These are phyloP conservation scores for Sporobolomyces roseus DNA, from an alignment of 768 basidiomycete species.

Conservation along the genomic window DNA sequence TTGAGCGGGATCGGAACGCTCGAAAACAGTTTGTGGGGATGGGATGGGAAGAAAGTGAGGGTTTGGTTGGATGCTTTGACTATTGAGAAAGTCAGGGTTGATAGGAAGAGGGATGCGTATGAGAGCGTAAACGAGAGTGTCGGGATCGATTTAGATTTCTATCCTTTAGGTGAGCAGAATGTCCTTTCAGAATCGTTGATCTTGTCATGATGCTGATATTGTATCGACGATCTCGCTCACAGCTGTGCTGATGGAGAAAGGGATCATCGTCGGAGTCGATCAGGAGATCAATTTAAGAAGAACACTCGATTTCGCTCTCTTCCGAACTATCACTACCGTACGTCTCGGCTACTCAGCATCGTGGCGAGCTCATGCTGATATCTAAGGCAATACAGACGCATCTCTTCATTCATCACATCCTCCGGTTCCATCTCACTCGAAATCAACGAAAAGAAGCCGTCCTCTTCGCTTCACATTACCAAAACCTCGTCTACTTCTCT, in stretches of 20 bases:
- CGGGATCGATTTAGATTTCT: slow-evolving; percentile 86
- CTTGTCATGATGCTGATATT: too few species aligned
- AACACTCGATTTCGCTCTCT: slow-evolving; percentile 82
- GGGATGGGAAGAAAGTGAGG: slow-evolving; percentile 80
- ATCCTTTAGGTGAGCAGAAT: slow-evolving; percentile 85
- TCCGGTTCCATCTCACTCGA: slow-evolving; percentile 72
- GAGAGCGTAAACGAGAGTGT: slow-evolving; percentile 83
- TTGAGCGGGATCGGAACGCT: slow-evolving; percentile 84
- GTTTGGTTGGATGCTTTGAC: slow-evolving; percentile 95
- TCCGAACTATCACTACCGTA: slow-evolving; percentile 81
- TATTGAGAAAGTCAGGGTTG: slow-evolving; percentile 63
- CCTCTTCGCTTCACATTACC: slow-evolving; percentile 77
- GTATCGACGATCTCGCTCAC: not conserved
- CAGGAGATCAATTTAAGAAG: slow-evolving; percentile 72
- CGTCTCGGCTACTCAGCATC: slow-evolving; percentile 45
- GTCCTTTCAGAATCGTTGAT: too few species aligned
- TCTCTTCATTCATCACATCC: slow-evolving; percentile 85
- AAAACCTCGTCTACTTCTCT: slow-evolving; percentile 82
- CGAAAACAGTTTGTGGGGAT: slow-evolving; percentile 97
- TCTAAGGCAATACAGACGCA: slow-evolving; percentile 61
- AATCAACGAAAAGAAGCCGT: slow-evolving; percentile 69
- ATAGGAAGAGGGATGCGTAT: slow-evolving; percentile 51
- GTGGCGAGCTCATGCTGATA: not conserved
- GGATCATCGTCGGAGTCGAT: slow-evolving; percentile 94
- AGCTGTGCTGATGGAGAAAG: slow-evolving; percentile 99